These are phyloP conservation scores for Russula foetens DNA, from an alignment of 768 basidiomycete genomes.

Conservation along the genomic window DNA sequence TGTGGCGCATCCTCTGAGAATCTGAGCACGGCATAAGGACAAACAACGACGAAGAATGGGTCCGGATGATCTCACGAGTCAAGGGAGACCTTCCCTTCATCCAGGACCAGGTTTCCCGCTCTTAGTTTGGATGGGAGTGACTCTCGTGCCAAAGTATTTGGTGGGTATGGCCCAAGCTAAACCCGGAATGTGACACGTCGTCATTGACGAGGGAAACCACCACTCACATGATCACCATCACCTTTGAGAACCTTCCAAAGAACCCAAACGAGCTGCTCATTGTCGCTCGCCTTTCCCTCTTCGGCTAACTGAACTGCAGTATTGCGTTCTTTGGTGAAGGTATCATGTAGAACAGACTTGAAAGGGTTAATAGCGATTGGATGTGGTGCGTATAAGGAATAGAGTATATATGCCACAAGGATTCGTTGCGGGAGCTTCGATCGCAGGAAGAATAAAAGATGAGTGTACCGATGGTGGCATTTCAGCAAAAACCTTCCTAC, in stretches of 20 bases:
- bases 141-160: constrained; percentile 63
- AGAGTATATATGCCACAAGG: constrained; percentile 70
- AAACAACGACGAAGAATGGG: not conserved
- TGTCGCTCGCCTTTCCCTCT: constrained; percentile 42
- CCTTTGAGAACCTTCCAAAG: constrained; percentile 82
- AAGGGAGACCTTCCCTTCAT: constrained; percentile 36
- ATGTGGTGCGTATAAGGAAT: constrained; percentile 72
- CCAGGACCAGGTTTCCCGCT: constrained; percentile 61
- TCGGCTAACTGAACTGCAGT: constrained; percentile 45
- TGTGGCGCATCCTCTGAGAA: not conserved
- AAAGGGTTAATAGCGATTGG: constrained; percentile 78
- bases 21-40: not conserved
- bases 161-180: constrained; percentile 81
- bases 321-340: constrained; percentile 62
- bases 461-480: not conserved
- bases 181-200: constrained; percentile 11
- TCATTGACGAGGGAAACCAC: not conserved
- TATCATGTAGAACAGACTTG: constrained; percentile 60
- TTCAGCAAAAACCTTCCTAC: not conserved
- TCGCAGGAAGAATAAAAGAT: not conserved
- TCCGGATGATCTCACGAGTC: constrained; percentile 1
- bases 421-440: constrained; percentile 62
- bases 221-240: constrained; percentile 69
- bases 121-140: constrained; percentile 68
- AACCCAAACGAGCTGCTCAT: constrained; percentile 79